These are phyloP conservation scores for Plasmodium inui DNA, from an alignment of 169 alveolate species.

Conservation along the genomic window DNA sequence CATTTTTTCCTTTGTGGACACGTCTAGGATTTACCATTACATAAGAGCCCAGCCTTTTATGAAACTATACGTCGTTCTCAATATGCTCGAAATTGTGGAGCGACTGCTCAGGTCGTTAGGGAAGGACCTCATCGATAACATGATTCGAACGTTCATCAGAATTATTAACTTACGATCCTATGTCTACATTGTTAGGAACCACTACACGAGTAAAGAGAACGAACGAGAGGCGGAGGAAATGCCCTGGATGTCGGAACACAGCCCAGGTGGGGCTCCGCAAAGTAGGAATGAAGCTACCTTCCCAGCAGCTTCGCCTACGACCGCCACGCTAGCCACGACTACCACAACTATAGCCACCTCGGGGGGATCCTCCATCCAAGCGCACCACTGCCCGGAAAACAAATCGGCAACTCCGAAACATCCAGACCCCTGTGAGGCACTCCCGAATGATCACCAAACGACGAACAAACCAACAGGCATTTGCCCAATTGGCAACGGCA, in stretches of 20 bases:
- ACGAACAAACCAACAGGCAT: not conserved
- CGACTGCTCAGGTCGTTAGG: constrained; percentile 90
- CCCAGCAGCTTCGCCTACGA: not conserved
- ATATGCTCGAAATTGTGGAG: constrained; percentile 92
- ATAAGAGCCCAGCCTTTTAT: constrained; percentile 91
- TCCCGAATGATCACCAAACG: not conserved
- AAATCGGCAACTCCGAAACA: no score
- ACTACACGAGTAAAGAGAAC: constrained; percentile 5
- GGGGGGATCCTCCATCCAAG: not conserved
- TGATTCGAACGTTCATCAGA: constrained; percentile 80
- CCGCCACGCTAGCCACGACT: not conserved
- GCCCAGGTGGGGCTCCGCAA: not conserved
- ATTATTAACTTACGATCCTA: constrained; percentile 57
- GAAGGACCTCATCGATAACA: constrained; percentile 87
- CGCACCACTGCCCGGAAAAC: not conserved
- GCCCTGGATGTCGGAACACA: not conserved
- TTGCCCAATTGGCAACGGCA: not conserved
- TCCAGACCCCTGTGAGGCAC: not conserved
- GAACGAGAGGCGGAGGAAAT: not conserved
- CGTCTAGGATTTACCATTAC: constrained; percentile 90
- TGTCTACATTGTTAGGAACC: constrained; percentile 24
- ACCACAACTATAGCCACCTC: not conserved
- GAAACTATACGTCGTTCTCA: constrained; percentile 90
- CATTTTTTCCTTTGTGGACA: constrained; percentile 87
- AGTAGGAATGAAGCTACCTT: not conserved